Evolutionary conservation across 202 grass and related monocot genomes (phyloP).

Genomic region (Brachypodium distachyon): DNA sequence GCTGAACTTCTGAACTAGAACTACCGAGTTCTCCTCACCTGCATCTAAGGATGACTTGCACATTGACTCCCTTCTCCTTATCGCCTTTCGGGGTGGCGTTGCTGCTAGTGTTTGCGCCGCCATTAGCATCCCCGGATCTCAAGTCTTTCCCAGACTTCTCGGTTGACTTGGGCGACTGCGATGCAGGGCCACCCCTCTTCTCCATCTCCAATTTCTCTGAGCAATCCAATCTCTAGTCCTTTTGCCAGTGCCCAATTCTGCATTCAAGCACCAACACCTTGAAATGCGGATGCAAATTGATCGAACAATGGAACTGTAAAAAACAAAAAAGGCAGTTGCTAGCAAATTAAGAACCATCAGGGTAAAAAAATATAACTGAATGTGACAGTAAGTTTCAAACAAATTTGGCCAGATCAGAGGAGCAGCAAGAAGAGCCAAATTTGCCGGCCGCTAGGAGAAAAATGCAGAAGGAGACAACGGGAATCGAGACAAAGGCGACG

Average conservation of each 20-base stretch:
- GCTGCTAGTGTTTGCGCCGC: conserved; percentile 31
- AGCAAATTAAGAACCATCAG: not conserved
- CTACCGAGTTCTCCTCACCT: conserved; percentile 36
- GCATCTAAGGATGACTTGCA: conserved; percentile 98
- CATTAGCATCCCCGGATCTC: conserved; percentile 59
- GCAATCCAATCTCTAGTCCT: conserved; percentile 18
- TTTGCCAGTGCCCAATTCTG: not conserved
- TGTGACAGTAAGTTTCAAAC: conserved; percentile 10
- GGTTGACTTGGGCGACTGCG: conserved; percentile 63
- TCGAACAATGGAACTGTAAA: not conserved
- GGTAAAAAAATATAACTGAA: not conserved
- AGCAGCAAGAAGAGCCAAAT: conserved; percentile 23
- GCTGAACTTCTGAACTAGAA: conserved; percentile 14
- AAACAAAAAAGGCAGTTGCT: not conserved
- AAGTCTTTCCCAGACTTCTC: conserved; percentile 69
- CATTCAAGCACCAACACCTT: conserved; percentile 1
- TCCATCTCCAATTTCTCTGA: conserved; percentile 60
- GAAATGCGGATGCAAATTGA: conserved; percentile 18
- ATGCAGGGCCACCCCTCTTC: conserved; percentile 46
- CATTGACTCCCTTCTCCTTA: conserved; percentile 94
- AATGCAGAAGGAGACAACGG: conserved; percentile 32
- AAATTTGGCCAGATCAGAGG: conserved; percentile 27
- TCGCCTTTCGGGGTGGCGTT: conserved; percentile 45
- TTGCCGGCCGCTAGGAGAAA: conserved; percentile 31
- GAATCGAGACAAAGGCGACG: conserved; percentile 11